A percentile compares a stretch with the other conserved stretches of the same genome.
Evolutionary conservation across 2,329 filamentous ascomycete species (phyloP).

Genomic region (Ophiocordyceps sinensis): DNA sequence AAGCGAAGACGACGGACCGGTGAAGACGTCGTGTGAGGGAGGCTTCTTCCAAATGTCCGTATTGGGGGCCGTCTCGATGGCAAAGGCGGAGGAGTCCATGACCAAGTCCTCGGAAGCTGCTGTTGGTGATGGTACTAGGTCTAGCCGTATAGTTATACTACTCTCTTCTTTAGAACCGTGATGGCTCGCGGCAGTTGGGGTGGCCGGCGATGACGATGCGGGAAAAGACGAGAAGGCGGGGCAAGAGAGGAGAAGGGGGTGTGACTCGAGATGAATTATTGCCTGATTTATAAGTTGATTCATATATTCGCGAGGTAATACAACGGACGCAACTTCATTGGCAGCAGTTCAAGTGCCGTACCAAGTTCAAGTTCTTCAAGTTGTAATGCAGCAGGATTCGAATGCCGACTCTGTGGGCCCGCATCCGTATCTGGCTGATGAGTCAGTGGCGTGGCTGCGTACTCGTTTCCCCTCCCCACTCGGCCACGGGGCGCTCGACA

Average conservation of each 20-base stretch:
- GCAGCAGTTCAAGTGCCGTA: too few relatives aligned
- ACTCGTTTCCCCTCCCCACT: not conserved
- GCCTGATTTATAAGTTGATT: not conserved
- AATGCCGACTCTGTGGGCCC: not conserved
- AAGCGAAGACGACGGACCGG: constrained; percentile 24
- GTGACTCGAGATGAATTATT: not conserved
- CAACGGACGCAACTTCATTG: too few relatives aligned
- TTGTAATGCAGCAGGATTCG: not conserved
- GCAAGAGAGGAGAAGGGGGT: not conserved
- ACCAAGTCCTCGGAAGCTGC: too few relatives aligned
- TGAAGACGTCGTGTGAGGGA: constrained; percentile 50
- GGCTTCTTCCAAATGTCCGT: constrained; percentile 72
- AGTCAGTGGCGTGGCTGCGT: not conserved
- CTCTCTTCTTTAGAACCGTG: too few relatives aligned
- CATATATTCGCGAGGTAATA: too few relatives aligned
- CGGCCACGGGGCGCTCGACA: not conserved
- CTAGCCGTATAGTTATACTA: too few relatives aligned
- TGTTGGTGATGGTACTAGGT: too few relatives aligned
- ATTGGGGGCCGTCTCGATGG: constrained; percentile 38
- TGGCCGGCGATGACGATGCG: too few relatives aligned
- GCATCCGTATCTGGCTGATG: not conserved
- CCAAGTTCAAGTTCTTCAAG: too few relatives aligned
- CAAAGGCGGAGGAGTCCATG: constrained; percentile 20
- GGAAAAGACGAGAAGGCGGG: not conserved
- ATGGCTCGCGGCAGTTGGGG: too few relatives aligned